Conservation (phyloP, 179 eudicot genomes). For the Actinidia arguta region DNA sequence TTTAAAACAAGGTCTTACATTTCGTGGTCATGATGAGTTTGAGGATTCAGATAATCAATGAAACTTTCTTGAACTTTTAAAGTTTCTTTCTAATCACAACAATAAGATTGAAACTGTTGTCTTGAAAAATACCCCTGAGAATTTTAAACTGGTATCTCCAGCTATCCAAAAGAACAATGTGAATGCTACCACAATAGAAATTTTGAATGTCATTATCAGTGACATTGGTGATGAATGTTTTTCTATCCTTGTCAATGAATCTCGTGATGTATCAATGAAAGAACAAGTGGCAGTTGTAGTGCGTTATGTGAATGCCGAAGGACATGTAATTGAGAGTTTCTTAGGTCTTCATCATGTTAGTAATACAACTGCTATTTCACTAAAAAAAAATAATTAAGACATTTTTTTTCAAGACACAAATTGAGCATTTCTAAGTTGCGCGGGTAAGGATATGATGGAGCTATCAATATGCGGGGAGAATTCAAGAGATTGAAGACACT, state of each 20-base stretch:
- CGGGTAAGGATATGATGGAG: neutral
- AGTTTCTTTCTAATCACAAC: no score
- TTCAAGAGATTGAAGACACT: no score
- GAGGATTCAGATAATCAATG: no score
- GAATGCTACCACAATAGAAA: conserved; percentile 1
- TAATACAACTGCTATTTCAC: neutral
- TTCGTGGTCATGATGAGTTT: no score
- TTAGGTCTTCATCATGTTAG: neutral
- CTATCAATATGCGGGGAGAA: no score
- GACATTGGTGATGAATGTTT: conserved; percentile 17
- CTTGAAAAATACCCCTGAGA: no score
- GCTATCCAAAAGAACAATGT: conserved; percentile 20
- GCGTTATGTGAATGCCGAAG: neutral
- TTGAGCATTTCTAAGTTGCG: neutral
- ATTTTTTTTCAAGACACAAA: neutral
- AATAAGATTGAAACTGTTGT: no score
- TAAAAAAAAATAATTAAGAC: neutral
- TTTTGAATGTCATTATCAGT: neutral
- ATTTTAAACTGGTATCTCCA: no score
- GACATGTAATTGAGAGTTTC: neutral
- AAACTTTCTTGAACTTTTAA: no score
- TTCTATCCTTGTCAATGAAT: neutral
- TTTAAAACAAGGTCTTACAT: no score
- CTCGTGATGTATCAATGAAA: neutral
- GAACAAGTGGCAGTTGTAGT: neutral